A percentile compares a stretch with the other conserved stretches of the same genome.
phyloP scores from a whole-genome alignment of 176 grass and related monocot genomes.

The Ampelocalamus luodianensis region DNA sequence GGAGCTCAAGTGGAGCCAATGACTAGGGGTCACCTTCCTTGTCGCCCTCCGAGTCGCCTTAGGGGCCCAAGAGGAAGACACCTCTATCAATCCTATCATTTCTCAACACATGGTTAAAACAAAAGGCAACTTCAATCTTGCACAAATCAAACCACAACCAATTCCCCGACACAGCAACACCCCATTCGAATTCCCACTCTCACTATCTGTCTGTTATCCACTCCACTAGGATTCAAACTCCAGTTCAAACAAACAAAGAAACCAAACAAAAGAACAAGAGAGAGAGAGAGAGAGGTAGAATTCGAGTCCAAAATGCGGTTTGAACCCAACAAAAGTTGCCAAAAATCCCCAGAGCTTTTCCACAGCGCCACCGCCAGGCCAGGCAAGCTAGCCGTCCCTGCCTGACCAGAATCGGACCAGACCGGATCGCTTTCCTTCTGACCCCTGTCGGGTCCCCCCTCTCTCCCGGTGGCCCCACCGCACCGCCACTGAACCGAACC shows the following conservation, averaged over 20 bases:
- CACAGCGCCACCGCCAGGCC: neutral
- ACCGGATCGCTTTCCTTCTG: constrained; percentile 39
- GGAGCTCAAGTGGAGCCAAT: too few relatives aligned
- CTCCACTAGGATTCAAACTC: neutral
- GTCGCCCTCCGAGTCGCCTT: too few relatives aligned
- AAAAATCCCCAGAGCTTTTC: neutral
- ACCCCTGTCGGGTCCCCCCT: constrained; percentile 4
- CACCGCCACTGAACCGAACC: too few relatives aligned
- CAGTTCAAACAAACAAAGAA: neutral
- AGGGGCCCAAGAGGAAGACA: too few relatives aligned
- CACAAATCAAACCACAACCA: neutral
- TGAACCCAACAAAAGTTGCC: neutral
- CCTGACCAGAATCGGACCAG: constrained; percentile 17
- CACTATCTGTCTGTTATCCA: neutral
- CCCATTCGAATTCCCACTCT: neutral
- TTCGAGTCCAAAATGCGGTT: neutral
- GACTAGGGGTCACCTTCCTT: too few relatives aligned
- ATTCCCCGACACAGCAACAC: too few relatives aligned
- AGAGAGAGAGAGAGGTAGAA: neutral
- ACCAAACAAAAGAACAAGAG: neutral
- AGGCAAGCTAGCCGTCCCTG: neutral
- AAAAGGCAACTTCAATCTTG: neutral
- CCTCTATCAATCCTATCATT: too few relatives aligned
- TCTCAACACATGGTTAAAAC: too few relatives aligned
- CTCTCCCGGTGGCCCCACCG: neutral